Evolutionary conservation across 2,329 filamentous ascomycete species (phyloP).

Genomic region (Fusarium algeriense): DNA sequence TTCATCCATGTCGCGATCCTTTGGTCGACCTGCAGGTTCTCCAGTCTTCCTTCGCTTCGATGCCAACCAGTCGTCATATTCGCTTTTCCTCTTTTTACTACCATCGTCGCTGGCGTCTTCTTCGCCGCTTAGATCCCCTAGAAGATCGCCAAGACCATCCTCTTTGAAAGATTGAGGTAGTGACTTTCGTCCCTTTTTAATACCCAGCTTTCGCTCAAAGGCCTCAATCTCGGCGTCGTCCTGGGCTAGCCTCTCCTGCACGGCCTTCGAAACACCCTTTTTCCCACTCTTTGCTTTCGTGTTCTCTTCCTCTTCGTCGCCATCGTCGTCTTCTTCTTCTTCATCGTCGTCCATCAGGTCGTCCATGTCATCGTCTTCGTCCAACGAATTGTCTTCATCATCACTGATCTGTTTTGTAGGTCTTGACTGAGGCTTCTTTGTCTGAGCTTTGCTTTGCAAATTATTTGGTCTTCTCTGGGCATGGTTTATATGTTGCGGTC

Average conservation of each 20-base stretch:
- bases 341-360: constrained; percentile 40
- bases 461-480: constrained; percentile 18
- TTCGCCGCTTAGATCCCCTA: constrained; percentile 69
- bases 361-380: constrained; percentile 47
- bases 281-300: constrained; percentile 49
- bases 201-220: constrained; percentile 87
- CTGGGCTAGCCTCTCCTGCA: constrained; percentile 72
- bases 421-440: constrained; percentile 10
- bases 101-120: constrained; percentile 62
- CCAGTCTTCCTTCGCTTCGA: constrained; percentile 66
- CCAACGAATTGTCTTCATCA: constrained; percentile 32
- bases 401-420: constrained; percentile 16
- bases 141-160: constrained; percentile 83
- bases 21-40: constrained; percentile 14
- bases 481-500: not conserved
- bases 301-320: constrained; percentile 42
- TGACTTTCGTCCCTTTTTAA: constrained; percentile 80
- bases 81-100: constrained; percentile 70
- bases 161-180: constrained; percentile 80
- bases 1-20: constrained; percentile 39
- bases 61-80: constrained; percentile 71
- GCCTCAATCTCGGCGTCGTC: constrained; percentile 92
- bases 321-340: constrained; percentile 33
- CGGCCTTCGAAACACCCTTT: constrained; percentile 31
- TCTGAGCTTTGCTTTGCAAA: constrained; percentile 3